These are phyloP conservation scores for Heritiera fomes DNA, from an alignment of 345 rosid species.

Conservation along the genomic window DNA sequence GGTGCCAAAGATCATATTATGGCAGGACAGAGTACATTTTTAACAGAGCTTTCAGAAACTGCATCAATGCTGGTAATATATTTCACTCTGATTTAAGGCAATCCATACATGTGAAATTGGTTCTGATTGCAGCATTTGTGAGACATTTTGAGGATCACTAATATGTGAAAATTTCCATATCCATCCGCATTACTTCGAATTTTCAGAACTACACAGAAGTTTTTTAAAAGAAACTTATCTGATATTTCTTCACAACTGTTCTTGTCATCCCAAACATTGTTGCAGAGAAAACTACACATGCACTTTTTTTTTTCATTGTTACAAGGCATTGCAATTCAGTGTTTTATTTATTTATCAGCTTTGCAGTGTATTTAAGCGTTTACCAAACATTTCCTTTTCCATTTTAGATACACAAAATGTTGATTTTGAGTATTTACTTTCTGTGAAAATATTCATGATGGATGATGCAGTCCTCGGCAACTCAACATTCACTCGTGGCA, in stretches of 20 bases:
- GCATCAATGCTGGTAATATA: constrained; percentile 81
- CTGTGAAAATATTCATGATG: constrained; percentile 12
- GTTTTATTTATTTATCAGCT: constrained; percentile 4
- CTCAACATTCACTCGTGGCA: constrained; percentile 76
- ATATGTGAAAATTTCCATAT: not conserved
- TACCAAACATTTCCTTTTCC: not conserved
- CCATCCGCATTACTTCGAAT: not conserved
- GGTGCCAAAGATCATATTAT: constrained; percentile 97
- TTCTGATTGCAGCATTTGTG: not conserved
- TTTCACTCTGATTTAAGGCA: constrained; percentile 12
- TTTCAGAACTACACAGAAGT: not conserved
- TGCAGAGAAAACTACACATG: not conserved
- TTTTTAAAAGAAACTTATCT: not conserved
- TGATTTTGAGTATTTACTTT: not conserved
- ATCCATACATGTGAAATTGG: not conserved
- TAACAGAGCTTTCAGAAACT: constrained; percentile 98
- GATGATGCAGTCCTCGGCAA: constrained; percentile 70
- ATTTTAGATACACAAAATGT: not conserved
- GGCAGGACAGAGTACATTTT: constrained; percentile 93
- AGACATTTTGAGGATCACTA: not conserved
- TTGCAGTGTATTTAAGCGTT: not conserved
- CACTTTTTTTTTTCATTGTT: not conserved
- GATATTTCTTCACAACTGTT: not conserved
- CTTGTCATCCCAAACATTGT: not conserved
- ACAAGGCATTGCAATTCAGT: not conserved